Evolutionary conservation across 306 rosid genomes (phyloP).

Genomic region (Rubus idaeus): DNA sequence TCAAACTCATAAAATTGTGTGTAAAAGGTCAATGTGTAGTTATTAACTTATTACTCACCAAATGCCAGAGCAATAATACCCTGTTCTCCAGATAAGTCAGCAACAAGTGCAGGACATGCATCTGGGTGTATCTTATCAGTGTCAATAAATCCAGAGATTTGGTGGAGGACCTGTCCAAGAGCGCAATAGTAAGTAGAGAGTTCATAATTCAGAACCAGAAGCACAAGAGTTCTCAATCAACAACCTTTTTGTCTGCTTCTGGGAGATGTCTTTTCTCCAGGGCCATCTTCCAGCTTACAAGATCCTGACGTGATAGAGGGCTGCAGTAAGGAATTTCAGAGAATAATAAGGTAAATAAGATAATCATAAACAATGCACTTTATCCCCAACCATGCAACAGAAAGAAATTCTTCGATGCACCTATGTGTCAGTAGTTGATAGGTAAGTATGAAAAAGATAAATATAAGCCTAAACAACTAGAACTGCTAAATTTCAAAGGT

Average conservation of each 20-base stretch:
- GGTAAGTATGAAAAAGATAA: constrained; percentile 5
- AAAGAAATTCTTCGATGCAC: constrained; percentile 20
- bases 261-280: constrained; percentile 88
- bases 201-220: constrained; percentile 27
- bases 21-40: constrained; percentile 5
- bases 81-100: constrained; percentile 92
- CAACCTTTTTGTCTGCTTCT: constrained; percentile 89
- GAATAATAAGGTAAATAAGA: constrained; percentile 21
- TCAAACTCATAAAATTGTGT: constrained; percentile 5
- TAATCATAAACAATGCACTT: constrained; percentile 10
- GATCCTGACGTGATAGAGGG: constrained; percentile 94
- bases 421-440: constrained; percentile 9
- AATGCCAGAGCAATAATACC: constrained; percentile 94
- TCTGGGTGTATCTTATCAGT: constrained; percentile 83
- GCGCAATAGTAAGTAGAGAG: constrained; percentile 26
- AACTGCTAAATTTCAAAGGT: not conserved
- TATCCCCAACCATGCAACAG: constrained; percentile 21
- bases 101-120: constrained; percentile 97
- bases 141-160: constrained; percentile 88
- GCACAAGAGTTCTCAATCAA: constrained; percentile 24
- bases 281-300: constrained; percentile 97
- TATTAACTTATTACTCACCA: constrained; percentile 49
- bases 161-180: constrained; percentile 65
- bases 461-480: not conserved
- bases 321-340: constrained; percentile 49